Base-by-base conservation (phyloP, 345 rosid genomes). In the Euphorbia lathyris region DNA sequence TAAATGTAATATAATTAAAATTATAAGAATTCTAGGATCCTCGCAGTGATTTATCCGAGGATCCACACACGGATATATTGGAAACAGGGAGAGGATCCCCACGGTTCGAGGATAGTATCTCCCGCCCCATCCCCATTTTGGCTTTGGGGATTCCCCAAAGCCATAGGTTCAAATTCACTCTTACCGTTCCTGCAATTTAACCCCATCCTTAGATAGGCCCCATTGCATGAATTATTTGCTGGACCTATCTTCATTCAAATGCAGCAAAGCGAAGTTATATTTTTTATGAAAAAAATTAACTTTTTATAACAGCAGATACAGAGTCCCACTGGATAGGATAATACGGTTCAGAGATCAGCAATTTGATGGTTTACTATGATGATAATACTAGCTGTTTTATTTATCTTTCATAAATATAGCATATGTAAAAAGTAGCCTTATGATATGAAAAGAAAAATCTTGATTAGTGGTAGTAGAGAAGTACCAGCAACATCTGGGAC, bases 401-500 rank as follows among this genome's bases (percentile, higher is more conserved):
- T 34, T 25, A 53, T 36, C 48, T 47, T 30, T 6, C 19, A 58
- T 19, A 19, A 8, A 25, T 22, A 22, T 13, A 69, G 7, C 40
- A 63, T 23, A 5, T 23, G 17, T 52, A n/a, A 20, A 20, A 2
- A 34, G 67, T 9, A 14, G 11, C 30, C 26, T 25, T 36, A 50
- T 9, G 40, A 53, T 23, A 55, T 47, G 42, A 22, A 43, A 56
- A 56, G 40, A 12, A 12, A 14, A 19, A 5, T 43, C 40, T 29
- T 25, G 43, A 47, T 56, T 52, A 55, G 25, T 7, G n/a, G 14
- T 17, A 19, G 9, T 10, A 19, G 14, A 20, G 51, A 61, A 45
- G 52, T 74, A 90, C 99, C 88, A 76, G 83, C 74, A 66, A 42
- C 66, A 2, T 70, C 75, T 0, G 78, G 59, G 34, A 78, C 81